Conservation (phyloP, 306 rosid genomes). For the Adenanthera pavonina region DNA sequence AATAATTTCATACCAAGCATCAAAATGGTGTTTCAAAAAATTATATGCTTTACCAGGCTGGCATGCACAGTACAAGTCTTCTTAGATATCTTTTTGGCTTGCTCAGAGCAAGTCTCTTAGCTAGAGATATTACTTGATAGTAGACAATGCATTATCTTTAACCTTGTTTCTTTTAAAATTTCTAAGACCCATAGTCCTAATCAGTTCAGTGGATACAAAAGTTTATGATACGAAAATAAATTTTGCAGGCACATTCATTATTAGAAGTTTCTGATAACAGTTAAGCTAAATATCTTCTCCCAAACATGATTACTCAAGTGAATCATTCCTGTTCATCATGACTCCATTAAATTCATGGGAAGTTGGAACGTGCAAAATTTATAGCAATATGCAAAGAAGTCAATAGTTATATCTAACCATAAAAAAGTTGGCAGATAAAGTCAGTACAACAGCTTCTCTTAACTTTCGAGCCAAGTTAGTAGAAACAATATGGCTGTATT, state of each 20-base stretch:
- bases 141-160: constrained; percentile 4
- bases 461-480: neutral
- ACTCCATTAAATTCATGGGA: neutral
- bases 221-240: neutral
- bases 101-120: neutral
- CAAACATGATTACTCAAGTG: neutral
- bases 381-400: constrained; percentile 7
- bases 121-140: neutral
- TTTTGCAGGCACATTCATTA: neutral
- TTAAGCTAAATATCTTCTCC: constrained; percentile 11
- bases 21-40: neutral
- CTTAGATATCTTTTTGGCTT: neutral
- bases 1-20: neutral
- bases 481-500: neutral
- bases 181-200: constrained; percentile 3
- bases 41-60: neutral
- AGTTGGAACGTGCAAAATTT: neutral
- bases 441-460: neutral
- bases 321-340: neutral
- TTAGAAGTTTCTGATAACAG: neutral
- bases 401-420: neutral
- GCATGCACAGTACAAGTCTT: neutral
- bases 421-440: neutral
- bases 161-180: neutral
- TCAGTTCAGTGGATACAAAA: neutral